Percentiles rank a stretch among this genome's conserved stretches.
phyloP scores from a whole-genome alignment of 148 eudicot genomes.

The Polygonum aviculare region DNA sequence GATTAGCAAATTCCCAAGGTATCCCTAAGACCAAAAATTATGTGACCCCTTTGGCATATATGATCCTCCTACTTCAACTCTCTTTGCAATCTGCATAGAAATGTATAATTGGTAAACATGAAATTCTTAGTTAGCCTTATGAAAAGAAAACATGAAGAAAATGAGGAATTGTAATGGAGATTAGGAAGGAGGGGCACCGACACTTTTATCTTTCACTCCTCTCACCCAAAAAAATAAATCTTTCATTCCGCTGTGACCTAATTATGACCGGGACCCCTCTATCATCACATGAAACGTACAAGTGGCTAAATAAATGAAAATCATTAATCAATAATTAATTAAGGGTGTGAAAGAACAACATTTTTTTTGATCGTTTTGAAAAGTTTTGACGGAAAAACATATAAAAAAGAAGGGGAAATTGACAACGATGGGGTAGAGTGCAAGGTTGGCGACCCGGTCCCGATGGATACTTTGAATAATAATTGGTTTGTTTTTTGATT shows the following conservation, averaged over 20 bases:
- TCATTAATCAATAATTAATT: neutral
- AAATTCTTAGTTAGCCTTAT: neutral
- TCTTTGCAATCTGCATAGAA: too few relatives aligned
- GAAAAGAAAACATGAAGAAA: neutral
- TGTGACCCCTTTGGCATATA: too few relatives aligned
- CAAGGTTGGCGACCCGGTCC: neutral
- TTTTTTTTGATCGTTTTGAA: neutral
- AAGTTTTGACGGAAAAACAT: neutral
- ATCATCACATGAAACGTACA: neutral
- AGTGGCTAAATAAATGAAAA: neutral
- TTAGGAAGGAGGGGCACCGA: neutral
- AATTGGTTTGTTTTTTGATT: slow-evolving; percentile 3
- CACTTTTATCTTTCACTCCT: slow-evolving; percentile 3
- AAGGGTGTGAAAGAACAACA: neutral
- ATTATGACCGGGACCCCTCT: slow-evolving; percentile 8
- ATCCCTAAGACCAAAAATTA: too few relatives aligned
- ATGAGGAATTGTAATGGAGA: neutral
- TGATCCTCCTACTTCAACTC: too few relatives aligned
- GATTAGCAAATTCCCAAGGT: neutral
- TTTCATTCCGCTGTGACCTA: neutral
- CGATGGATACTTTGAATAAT: neutral
- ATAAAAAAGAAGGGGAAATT: neutral
- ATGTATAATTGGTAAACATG: neutral
- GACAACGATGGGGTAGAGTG: slow-evolving; percentile 8
- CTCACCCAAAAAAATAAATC: too few relatives aligned